Conservation (phyloP, 306 rosid genomes). For the Trifolium fragiferum region DNA sequence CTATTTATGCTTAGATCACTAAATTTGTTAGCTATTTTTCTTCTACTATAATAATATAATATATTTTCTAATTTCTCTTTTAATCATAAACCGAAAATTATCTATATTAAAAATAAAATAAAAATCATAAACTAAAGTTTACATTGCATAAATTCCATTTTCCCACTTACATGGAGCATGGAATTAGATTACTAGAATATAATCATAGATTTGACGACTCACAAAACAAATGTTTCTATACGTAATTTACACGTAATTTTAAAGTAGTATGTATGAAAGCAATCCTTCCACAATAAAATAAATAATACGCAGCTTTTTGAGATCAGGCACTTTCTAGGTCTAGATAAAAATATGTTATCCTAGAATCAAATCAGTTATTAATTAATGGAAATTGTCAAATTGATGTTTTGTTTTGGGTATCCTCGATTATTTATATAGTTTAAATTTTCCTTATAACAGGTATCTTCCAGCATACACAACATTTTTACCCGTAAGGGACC, state of each 20-base stretch:
- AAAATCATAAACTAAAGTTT: too few species aligned
- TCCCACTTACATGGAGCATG: constrained; percentile 13
- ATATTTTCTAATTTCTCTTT: too few species aligned
- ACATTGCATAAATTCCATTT: constrained; percentile 33
- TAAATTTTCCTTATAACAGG: constrained; percentile 42
- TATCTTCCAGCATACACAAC: constrained; percentile 71
- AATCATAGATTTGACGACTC: not conserved
- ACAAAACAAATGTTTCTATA: not conserved
- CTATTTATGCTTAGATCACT: too few species aligned
- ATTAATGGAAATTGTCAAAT: too few species aligned
- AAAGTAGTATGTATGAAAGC: not conserved
- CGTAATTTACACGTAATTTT: not conserved
- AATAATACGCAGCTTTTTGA: not conserved
- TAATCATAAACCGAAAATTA: too few species aligned
- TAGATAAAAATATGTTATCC: not conserved
- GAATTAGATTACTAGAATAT: constrained; percentile 9
- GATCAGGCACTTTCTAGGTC: not conserved
- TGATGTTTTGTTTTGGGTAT: too few species aligned
- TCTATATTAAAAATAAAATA: too few species aligned
- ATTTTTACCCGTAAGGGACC: constrained; percentile 44
- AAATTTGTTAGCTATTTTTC: too few species aligned
- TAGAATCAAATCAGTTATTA: not conserved
- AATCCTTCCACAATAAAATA: not conserved
- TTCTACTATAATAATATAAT: too few species aligned
- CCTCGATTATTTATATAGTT: not conserved